phyloP scores from a whole-genome alignment of 1,284 basidiomycete genomes.

The Cutaneotrichosporon sp. region DNA sequence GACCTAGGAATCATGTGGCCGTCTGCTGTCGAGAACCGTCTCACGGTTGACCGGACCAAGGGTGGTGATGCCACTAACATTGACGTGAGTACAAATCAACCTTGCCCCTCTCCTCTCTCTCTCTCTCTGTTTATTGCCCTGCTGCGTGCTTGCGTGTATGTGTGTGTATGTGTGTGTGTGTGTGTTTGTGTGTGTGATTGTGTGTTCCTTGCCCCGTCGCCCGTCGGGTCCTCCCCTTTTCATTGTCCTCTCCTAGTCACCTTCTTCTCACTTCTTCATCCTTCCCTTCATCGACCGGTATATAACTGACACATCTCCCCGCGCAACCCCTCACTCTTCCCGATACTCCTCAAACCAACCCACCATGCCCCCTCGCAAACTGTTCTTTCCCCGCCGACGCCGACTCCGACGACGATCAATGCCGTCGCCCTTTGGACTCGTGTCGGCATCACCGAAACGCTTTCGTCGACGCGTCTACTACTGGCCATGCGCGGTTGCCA shows the following conservation, averaged over 20 bases:
- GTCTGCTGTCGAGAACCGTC: slow-evolving; percentile 11
- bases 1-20: slow-evolving; percentile 20
- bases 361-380: not conserved
- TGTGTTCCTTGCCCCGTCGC: too few relatives aligned
- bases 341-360: too few relatives aligned
- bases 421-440: too few relatives aligned
- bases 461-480: not conserved
- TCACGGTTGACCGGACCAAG: slow-evolving; percentile 5
- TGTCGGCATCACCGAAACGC: not conserved
- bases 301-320: not conserved
- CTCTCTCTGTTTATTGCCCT: not conserved
- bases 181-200: too few relatives aligned
- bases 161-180: too few relatives aligned
- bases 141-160: too few relatives aligned
- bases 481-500: slow-evolving; percentile 13
- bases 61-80: not conserved
- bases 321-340: not conserved
- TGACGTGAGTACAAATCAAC: slow-evolving; percentile 2
- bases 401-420: not conserved
- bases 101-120: not conserved
- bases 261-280: not conserved
- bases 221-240: too few relatives aligned
- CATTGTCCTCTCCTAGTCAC: too few relatives aligned
- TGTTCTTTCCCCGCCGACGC: not conserved
- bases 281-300: not conserved